A percentile compares a stretch with the other conserved stretches of the same genome.
These are phyloP conservation scores for Prototheca wickerhamii DNA, from an alignment of 163 green algal genomes.

Conservation along the genomic window DNA sequence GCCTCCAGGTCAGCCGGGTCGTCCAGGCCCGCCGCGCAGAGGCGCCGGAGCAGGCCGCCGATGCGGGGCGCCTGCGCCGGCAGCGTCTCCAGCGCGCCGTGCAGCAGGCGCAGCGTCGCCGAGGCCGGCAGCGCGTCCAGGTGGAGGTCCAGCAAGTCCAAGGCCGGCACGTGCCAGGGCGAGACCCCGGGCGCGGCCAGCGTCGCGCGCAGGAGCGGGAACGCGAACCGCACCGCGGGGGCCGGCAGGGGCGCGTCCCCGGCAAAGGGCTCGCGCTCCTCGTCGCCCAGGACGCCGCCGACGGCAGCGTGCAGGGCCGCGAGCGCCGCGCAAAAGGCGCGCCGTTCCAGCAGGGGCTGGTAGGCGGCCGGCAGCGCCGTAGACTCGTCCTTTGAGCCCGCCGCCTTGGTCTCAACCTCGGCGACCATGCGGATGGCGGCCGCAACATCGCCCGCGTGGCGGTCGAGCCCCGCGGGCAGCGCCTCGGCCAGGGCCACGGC, in stretches of 20 bases:
- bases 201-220: conserved; percentile 38
- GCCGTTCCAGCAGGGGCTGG: conserved; percentile 7
- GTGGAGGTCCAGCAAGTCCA: conserved; percentile 52
- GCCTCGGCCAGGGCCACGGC: conserved; percentile 46
- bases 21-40: conserved; percentile 49
- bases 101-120: conserved; percentile 45
- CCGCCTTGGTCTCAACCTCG: conserved; percentile 25
- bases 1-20: conserved; percentile 44
- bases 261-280: neutral
- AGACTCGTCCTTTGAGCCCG: neutral
- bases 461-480: conserved; percentile 50
- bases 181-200: conserved; percentile 41
- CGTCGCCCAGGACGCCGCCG: conserved; percentile 3
- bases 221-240: conserved; percentile 36
- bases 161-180: conserved; percentile 56
- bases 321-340: conserved; percentile 6
- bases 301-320: conserved; percentile 19
- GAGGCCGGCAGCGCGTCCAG: conserved; percentile 17
- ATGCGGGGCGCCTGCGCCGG: conserved; percentile 56
- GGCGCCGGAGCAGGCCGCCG: conserved; percentile 51
- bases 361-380: conserved; percentile 2
- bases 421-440: conserved; percentile 45
- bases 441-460: conserved; percentile 35
- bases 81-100: conserved; percentile 58
- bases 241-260: conserved; percentile 15